Conservation (phyloP, 108 stramenopile species). For the Cylindrotheca fusiformis region DNA sequence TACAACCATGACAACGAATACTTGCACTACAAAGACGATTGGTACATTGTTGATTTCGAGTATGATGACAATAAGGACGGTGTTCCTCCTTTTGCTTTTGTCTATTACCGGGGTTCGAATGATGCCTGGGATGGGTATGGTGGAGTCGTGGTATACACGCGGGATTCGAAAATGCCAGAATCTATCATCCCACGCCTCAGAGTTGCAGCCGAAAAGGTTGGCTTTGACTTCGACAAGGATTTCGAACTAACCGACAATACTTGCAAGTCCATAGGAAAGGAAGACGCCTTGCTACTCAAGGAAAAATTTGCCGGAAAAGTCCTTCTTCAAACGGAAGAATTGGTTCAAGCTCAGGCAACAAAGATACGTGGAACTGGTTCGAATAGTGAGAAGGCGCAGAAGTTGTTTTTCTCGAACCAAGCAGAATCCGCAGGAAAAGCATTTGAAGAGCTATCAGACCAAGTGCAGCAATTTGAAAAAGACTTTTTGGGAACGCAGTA, state of each 20-base stretch:
- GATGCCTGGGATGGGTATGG: constrained; percentile 98
- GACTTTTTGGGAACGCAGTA: no score
- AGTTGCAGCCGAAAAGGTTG: constrained; percentile 82
- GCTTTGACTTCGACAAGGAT: constrained; percentile 83
- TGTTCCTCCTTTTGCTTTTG: constrained; percentile 87
- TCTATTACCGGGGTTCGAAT: constrained; percentile 93
- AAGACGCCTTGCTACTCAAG: constrained; percentile 55
- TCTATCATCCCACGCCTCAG: constrained; percentile 72
- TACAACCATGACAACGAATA: constrained; percentile 98
- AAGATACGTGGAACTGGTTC: constrained; percentile 67
- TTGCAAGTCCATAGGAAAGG: constrained; percentile 44
- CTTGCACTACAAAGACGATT: constrained; percentile 96
- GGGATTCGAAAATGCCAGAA: constrained; percentile 73
- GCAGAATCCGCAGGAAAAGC: constrained; percentile 49
- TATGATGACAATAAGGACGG: constrained; percentile 68
- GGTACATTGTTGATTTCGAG: constrained; percentile 94
- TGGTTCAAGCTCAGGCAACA: constrained; percentile 73
- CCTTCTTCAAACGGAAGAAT: constrained; percentile 71
- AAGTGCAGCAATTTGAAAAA: constrained; percentile 62
- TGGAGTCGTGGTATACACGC: constrained; percentile 94
- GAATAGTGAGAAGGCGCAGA: constrained; percentile 75
- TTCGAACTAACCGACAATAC: constrained; percentile 77
- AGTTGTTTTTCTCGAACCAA: constrained; percentile 61
- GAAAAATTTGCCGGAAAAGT: constrained; percentile 87
- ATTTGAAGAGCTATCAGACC: constrained; percentile 61